Evolutionary conservation across 352 stramenopile genomes (phyloP).

Genomic region (Phytophthora niederhauseri): DNA sequence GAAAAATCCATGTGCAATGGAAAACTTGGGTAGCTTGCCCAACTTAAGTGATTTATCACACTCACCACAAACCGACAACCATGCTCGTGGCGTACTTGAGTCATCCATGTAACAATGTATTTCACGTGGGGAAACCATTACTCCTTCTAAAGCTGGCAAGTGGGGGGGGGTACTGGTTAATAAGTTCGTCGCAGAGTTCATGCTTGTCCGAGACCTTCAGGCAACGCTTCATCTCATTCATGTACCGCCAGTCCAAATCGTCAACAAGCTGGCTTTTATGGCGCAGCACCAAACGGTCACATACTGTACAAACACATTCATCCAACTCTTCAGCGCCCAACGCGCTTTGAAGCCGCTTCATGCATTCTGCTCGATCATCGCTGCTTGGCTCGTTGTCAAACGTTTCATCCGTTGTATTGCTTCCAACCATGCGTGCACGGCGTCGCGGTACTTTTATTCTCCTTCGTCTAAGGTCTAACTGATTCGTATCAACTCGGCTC

Average conservation of each 20-base stretch:
- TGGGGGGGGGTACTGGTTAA: neutral
- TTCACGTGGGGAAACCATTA: conserved; percentile 1
- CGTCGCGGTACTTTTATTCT: too few relatives aligned
- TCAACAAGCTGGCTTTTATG: too few relatives aligned
- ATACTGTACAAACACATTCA: neutral
- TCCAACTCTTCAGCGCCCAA: neutral
- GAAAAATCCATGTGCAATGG: conserved; percentile 4
- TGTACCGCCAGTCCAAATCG: too few relatives aligned
- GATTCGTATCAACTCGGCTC: too few relatives aligned
- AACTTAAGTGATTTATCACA: neutral
- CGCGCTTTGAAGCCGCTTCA: too few relatives aligned
- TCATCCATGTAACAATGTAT: conserved; percentile 3
- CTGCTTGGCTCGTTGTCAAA: too few relatives aligned
- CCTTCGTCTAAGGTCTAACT: too few relatives aligned
- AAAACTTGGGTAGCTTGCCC: conserved; percentile 2
- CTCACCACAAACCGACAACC: neutral
- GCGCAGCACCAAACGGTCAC: neutral
- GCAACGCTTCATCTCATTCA: neutral
- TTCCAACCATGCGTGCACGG: too few relatives aligned
- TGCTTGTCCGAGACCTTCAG: neutral
- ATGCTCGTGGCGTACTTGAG: neutral
- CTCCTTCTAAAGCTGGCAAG: neutral
- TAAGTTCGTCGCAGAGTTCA: neutral
- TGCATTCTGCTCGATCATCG: neutral
- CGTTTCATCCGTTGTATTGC: too few relatives aligned